Percentiles rank a stretch among this genome's conserved stretches.
Conservation (phyloP, 345 rosid species). For the Lepidium africanum region DNA sequence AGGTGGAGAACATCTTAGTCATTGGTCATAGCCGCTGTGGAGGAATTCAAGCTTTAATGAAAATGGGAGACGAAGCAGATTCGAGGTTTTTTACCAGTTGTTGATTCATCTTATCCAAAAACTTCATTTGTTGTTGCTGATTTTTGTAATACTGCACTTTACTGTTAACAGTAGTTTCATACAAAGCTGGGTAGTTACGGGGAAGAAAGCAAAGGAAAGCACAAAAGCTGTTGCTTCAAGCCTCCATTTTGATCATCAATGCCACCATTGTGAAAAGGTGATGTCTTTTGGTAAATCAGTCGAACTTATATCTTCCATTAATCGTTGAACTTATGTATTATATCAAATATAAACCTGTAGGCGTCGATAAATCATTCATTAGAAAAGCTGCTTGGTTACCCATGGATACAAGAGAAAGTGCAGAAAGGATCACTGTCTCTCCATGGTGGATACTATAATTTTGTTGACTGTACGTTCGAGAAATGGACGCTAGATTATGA, state of each 20-base stretch:
- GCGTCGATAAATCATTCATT: constrained; percentile 70
- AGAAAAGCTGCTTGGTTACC: constrained; percentile 69
- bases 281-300: neutral
- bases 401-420: constrained; percentile 91
- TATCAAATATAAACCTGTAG: constrained; percentile 26
- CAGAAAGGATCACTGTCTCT: constrained; percentile 47
- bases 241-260: constrained; percentile 76
- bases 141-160: neutral
- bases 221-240: constrained; percentile 55
- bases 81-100: constrained; percentile 45
- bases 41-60: constrained; percentile 93
- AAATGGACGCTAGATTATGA: constrained; percentile 86
- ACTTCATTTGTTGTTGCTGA: neutral
- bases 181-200: constrained; percentile 69
- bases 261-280: constrained; percentile 97
- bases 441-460: constrained; percentile 91
- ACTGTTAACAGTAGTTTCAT: constrained; percentile 58
- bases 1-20: constrained; percentile 90
- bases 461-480: constrained; percentile 77
- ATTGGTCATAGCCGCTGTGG: constrained; percentile 96
- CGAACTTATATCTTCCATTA: neutral
- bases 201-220: constrained; percentile 67
- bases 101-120: neutral
- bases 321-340: neutral
- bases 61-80: constrained; percentile 63